Percentiles rank a stretch among this genome's conserved stretches.
Evolutionary conservation across 257 asterid genomes (phyloP).

Genomic region (Solanum pinnatisectum): DNA sequence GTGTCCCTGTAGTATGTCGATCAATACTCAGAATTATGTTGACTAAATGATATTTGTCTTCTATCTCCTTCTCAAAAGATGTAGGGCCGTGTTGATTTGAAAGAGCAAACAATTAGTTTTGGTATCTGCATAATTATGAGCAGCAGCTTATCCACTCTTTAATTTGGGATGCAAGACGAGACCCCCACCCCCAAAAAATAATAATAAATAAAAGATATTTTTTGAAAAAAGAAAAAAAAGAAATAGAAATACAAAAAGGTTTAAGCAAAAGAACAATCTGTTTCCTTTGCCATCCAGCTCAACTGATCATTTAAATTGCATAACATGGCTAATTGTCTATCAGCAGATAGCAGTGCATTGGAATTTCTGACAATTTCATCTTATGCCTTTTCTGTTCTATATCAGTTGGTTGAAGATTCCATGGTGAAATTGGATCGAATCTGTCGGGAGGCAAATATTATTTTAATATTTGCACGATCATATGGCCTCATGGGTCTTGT

Average conservation of each 20-base stretch:
- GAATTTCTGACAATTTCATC: not conserved
- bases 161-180: not conserved
- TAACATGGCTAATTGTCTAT: not conserved
- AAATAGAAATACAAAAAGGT: not conserved
- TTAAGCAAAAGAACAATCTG: not conserved
- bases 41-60: not conserved
- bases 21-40: not conserved
- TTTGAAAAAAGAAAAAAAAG: not conserved
- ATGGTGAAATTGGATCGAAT: conserved; percentile 89
- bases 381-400: conserved; percentile 3
- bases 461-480: conserved; percentile 82
- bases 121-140: not conserved
- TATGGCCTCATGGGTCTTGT: conserved; percentile 91
- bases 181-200: not conserved
- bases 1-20: not conserved
- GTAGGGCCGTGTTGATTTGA: not conserved
- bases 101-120: not conserved
- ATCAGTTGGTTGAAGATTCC: conserved; percentile 74
- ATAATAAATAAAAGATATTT: not conserved
- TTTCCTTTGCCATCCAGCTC: not conserved
- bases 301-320: not conserved
- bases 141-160: not conserved
- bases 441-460: conserved; percentile 78
- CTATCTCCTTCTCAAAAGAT: not conserved
- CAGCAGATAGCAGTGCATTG: not conserved